These are phyloP conservation scores for Ganoderma sinense DNA, from an alignment of 1,284 basidiomycete genomes.

Conservation along the genomic window DNA sequence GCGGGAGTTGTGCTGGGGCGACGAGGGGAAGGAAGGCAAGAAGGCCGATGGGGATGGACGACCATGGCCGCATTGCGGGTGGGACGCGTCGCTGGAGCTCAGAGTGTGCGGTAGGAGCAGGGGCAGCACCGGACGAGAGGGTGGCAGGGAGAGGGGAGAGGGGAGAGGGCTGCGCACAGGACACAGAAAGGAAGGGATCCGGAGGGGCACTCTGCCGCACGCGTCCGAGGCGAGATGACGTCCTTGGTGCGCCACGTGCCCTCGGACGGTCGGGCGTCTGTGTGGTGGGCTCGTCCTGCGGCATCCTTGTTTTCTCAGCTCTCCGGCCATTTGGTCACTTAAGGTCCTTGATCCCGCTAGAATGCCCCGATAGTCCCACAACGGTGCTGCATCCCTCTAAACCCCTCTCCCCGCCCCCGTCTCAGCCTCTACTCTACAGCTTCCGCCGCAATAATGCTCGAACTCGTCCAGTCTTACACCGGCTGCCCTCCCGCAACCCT, in stretches of 20 bases:
- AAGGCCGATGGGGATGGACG: constrained; percentile 46
- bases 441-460: constrained; percentile 54
- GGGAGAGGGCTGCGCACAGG: constrained; percentile 7
- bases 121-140: constrained; percentile 6
- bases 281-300: not conserved
- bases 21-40: constrained; percentile 41
- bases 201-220: constrained; percentile 18
- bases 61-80: constrained; percentile 45
- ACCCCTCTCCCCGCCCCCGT: constrained; percentile 1
- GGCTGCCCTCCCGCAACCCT: constrained; percentile 65
- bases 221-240: constrained; percentile 23
- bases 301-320: not conserved
- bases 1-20: constrained; percentile 43
- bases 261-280: not conserved
- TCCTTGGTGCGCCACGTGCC: constrained; percentile 23
- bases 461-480: constrained; percentile 62
- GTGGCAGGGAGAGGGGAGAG: not conserved
- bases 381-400: constrained; percentile 2
- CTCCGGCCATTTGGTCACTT: constrained; percentile 5
- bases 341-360: constrained; percentile 8
- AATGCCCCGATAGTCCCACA: constrained; percentile 13
- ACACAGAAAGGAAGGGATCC: constrained; percentile 19
- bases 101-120: constrained; percentile 2
- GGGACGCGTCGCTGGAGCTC: not conserved
- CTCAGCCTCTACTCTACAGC: constrained; percentile 14